Conservation (phyloP, 805 yeast genomes). For the Brettanomyces bruxellensis region DNA sequence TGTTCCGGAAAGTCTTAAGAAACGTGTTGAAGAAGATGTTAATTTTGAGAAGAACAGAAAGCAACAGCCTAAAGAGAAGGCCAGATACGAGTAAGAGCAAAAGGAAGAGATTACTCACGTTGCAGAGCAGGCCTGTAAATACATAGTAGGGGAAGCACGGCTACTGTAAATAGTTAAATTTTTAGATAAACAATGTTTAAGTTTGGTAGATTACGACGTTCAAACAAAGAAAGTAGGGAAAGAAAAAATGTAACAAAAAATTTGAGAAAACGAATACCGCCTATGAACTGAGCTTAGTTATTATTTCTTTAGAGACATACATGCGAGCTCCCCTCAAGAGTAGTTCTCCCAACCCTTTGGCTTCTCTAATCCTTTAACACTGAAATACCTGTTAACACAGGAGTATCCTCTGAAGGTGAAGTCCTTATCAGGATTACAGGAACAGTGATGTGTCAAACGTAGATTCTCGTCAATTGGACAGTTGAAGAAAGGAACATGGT, state of each 20-base stretch:
- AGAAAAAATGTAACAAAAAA: conserved; percentile 2
- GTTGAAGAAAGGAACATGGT: conserved; percentile 70
- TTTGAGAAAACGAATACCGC: conserved; percentile 28
- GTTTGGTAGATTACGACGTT: conserved; percentile 13
- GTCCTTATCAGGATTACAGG: conserved; percentile 64
- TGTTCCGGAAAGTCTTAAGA: conserved; percentile 13
- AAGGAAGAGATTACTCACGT: not conserved
- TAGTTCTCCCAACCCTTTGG: conserved; percentile 67
- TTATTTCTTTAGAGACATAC: conserved; percentile 11
- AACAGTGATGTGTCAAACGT: conserved; percentile 56
- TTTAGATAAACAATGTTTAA: no score
- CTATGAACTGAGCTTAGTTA: conserved; percentile 28
- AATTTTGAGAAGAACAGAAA: not conserved
- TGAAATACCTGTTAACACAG: conserved; percentile 58
- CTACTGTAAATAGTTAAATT: no score
- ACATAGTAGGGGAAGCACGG: no score
- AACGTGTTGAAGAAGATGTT: not conserved
- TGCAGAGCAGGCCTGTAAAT: no score
- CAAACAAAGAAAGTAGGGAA: conserved; percentile 28
- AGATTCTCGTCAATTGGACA: conserved; percentile 64
- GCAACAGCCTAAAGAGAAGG: not conserved
- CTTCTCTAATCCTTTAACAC: conserved; percentile 44
- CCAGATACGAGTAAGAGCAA: not conserved
- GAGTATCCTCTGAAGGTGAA: conserved; percentile 71
- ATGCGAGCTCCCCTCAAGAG: conserved; percentile 13